Conservation (phyloP, 305 asterid species). For the Solanum hybrid region DNA sequence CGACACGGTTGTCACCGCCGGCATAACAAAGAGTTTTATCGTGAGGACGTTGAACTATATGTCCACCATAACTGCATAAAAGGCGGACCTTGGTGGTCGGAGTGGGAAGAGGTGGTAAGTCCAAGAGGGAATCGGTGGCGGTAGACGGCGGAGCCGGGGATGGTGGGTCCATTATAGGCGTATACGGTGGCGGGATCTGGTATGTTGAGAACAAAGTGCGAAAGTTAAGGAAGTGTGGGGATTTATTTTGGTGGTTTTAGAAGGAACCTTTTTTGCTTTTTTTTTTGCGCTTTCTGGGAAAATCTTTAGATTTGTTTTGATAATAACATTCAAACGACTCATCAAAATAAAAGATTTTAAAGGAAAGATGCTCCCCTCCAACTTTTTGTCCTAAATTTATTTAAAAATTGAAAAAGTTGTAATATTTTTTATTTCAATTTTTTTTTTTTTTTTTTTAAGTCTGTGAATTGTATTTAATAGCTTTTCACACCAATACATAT, state of each 20-base stretch:
- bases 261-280: not conserved
- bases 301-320: not conserved
- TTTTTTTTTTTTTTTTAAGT: not conserved
- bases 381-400: not conserved
- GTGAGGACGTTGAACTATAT: conserved; percentile 75
- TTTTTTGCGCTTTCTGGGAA: not conserved
- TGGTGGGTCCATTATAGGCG: conserved; percentile 39
- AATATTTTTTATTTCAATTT: not conserved
- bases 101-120: conserved; percentile 34
- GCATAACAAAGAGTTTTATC: conserved; percentile 60
- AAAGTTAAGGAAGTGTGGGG: not conserved
- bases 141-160: conserved; percentile 22
- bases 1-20: conserved; percentile 77
- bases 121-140: conserved; percentile 23
- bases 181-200: not conserved
- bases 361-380: not conserved
- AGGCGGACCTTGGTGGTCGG: conserved; percentile 51
- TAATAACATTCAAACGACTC: not conserved
- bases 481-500: not conserved
- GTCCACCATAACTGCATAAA: conserved; percentile 89
- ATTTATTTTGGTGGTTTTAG: not conserved
- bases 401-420: not conserved
- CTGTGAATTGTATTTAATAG: no score
- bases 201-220: not conserved
- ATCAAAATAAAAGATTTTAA: not conserved